phyloP scores from a whole-genome alignment of 192 early-diverging fungal genomes.

The Jimgerdemannia lactiflua region DNA sequence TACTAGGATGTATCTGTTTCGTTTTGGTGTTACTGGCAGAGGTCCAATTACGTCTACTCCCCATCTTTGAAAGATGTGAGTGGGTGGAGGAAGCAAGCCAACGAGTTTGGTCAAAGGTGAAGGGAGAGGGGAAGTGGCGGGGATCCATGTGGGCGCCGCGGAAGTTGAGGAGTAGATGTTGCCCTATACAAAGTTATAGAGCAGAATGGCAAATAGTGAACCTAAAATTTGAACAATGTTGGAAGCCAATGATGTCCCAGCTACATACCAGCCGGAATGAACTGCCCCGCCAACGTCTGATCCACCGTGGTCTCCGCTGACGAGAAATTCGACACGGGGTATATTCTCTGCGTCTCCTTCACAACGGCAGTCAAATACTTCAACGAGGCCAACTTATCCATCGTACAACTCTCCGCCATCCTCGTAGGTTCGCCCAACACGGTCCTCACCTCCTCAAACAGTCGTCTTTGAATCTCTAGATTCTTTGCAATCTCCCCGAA shows the following conservation, averaged over 20 bases:
- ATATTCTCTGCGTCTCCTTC: conserved; percentile 30
- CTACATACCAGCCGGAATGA: conserved; percentile 17
- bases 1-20: too few species aligned
- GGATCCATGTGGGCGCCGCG: conserved; percentile 33
- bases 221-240: neutral
- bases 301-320: conserved; percentile 23
- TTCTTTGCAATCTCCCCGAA: conserved; percentile 38
- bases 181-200: neutral
- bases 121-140: conserved; percentile 25
- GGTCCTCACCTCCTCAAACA: conserved; percentile 34
- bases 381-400: conserved; percentile 24
- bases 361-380: conserved; percentile 26
- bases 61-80: too few species aligned
- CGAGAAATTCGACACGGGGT: conserved; percentile 31
- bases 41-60: too few species aligned
- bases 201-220: neutral
- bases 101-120: conserved; percentile 24
- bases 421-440: conserved; percentile 23
- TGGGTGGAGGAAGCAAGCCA: conserved; percentile 13
- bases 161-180: conserved; percentile 27
- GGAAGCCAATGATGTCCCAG: neutral
- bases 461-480: conserved; percentile 35
- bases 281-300: conserved; percentile 14
- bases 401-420: conserved; percentile 3
- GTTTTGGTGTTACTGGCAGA: too few species aligned